These are phyloP conservation scores for Cicer bijugum DNA, from an alignment of 306 rosid species.

Conservation along the genomic window DNA sequence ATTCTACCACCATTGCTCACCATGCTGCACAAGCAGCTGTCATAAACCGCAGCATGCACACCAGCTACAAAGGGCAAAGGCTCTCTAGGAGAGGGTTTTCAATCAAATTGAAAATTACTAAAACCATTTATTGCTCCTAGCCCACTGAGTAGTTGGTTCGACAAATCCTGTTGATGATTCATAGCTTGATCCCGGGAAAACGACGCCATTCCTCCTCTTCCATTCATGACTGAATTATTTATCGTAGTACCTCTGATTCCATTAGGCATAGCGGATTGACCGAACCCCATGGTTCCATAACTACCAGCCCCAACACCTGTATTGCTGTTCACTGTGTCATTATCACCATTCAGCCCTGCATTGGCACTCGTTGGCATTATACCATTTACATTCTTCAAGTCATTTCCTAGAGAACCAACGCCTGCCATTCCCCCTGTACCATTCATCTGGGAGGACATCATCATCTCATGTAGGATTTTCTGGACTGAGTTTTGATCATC, in stretches of 20 bases:
- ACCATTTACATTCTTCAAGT: constrained; percentile 74
- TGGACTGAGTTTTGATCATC: constrained; percentile 91
- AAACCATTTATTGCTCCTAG: constrained; percentile 83
- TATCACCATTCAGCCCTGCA: constrained; percentile 63
- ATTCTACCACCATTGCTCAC: constrained; percentile 57
- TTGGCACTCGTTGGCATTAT: constrained; percentile 57
- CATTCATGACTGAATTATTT: constrained; percentile 78
- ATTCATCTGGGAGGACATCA: constrained; percentile 71
- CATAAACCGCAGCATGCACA: constrained; percentile 44
- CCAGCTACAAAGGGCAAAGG: constrained; percentile 45
- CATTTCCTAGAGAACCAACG: constrained; percentile 75
- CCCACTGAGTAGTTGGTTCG: constrained; percentile 85
- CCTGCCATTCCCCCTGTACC: constrained; percentile 64
- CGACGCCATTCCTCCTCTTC: constrained; percentile 84
- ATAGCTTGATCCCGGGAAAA: constrained; percentile 79
- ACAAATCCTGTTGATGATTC: constrained; percentile 85
- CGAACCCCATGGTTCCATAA: constrained; percentile 71
- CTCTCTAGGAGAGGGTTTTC: constrained; percentile 81
- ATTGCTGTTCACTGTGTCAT: constrained; percentile 62
- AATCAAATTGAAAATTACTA: constrained; percentile 84
- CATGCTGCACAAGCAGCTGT: constrained; percentile 65
- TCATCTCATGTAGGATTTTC: constrained; percentile 77
- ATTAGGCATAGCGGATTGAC: constrained; percentile 74
- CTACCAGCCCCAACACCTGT: constrained; percentile 63
- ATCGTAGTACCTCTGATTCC: constrained; percentile 81